Percentiles rank a stretch among this genome's conserved stretches.
Evolutionary conservation across 2,329 filamentous ascomycete species (phyloP).

Genomic region (Botrytis hyacinthi): DNA sequence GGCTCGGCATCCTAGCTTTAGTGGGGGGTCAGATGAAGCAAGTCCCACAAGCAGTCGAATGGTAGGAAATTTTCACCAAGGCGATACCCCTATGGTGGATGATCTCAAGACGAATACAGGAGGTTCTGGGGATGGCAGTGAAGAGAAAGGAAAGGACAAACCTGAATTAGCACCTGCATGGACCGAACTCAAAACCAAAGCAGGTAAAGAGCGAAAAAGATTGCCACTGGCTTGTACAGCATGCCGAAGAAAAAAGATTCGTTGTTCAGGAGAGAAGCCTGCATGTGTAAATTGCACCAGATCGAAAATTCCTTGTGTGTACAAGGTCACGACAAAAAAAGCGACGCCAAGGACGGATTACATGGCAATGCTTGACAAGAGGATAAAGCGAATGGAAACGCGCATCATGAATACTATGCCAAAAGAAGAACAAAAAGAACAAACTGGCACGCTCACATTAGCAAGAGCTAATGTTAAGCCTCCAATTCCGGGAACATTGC

Average conservation of each 20-base stretch:
- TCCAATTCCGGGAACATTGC: slow-evolving; percentile 56
- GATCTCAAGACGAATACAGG: slow-evolving; percentile 55
- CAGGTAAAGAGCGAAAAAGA: slow-evolving; percentile 92
- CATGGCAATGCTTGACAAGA: slow-evolving; percentile 98
- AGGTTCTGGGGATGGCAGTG: slow-evolving; percentile 51
- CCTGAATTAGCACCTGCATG: slow-evolving; percentile 62
- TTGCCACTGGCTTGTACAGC: slow-evolving; percentile 93
- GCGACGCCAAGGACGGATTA: slow-evolving; percentile 94
- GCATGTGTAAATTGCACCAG: slow-evolving; percentile 94
- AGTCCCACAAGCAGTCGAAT: slow-evolving; percentile 37
- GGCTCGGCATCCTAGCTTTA: slow-evolving; percentile 31
- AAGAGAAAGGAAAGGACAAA: slow-evolving; percentile 57
- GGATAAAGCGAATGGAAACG: slow-evolving; percentile 95
- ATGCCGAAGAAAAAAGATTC: slow-evolving; percentile 94
- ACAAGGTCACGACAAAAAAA: slow-evolving; percentile 94
- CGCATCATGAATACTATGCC: slow-evolving; percentile 94
- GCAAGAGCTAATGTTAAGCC: slow-evolving; percentile 84
- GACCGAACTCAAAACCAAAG: slow-evolving; percentile 85
- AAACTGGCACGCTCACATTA: slow-evolving; percentile 60
- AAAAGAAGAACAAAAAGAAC: slow-evolving; percentile 75
- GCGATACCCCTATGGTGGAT: slow-evolving; percentile 42
- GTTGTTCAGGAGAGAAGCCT: slow-evolving; percentile 95
- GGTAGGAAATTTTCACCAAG: slow-evolving; percentile 20
- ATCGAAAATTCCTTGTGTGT: slow-evolving; percentile 92
- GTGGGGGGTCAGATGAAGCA: slow-evolving; percentile 38